phyloP scores from a whole-genome alignment of 2,329 filamentous ascomycete genomes.

The Neospermospora avenae region DNA sequence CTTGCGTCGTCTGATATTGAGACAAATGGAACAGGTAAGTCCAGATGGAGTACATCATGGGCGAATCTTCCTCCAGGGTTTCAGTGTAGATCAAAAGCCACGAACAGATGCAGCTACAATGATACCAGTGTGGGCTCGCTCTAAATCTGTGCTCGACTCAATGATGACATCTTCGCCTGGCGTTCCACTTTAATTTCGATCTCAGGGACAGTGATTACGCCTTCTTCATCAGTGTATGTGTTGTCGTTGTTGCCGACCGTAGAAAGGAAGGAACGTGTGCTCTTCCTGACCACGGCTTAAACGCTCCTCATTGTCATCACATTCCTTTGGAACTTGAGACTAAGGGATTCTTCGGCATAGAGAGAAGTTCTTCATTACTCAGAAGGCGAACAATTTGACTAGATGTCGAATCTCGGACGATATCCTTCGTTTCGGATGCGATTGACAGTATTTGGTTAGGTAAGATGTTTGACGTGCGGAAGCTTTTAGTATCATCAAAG shows the following conservation, averaged over 20 bases:
- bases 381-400: slow-evolving; percentile 1
- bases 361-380: background rate
- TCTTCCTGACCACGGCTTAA: background rate
- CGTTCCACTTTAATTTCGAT: background rate
- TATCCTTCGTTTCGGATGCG: background rate
- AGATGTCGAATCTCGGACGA: slow-evolving; percentile 3
- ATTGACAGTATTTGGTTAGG: background rate
- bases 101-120: no score
- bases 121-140: background rate
- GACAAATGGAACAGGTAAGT: background rate
- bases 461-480: no score
- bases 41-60: no score
- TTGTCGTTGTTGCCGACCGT: background rate
- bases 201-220: background rate
- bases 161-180: background rate
- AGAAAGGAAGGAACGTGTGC: background rate
- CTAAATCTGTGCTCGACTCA: background rate
- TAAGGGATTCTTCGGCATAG: background rate
- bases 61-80: background rate
- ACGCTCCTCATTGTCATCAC: background rate
- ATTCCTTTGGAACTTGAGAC: background rate
- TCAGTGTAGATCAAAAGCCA: no score
- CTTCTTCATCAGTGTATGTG: background rate
- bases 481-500: no score
- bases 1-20: background rate